These are phyloP conservation scores for Phytophthora niederhauseri DNA, from an alignment of 352 stramenopile genomes.

Conservation along the genomic window DNA sequence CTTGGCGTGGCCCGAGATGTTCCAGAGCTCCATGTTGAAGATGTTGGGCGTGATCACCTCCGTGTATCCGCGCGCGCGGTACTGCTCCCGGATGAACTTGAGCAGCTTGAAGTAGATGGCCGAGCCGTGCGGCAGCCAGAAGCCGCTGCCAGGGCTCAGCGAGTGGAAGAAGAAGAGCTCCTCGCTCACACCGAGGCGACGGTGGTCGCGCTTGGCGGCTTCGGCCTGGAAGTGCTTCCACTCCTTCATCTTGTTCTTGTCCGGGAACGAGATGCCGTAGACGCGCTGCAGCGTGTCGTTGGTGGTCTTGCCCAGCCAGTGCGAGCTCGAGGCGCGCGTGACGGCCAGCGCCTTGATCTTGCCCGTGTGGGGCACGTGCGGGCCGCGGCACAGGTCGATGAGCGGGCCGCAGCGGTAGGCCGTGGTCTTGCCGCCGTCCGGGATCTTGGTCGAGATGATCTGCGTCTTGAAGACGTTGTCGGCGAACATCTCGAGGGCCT, in stretches of 20 bases:
- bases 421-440: conserved; percentile 96
- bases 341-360: conserved; percentile 97
- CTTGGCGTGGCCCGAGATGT: conserved; percentile 95
- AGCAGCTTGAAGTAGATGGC: conserved; percentile 98
- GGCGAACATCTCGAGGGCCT: conserved; percentile 98
- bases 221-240: conserved; percentile 97
- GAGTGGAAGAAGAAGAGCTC: conserved; percentile 96
- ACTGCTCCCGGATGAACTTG: conserved; percentile 95
- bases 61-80: conserved; percentile 68
- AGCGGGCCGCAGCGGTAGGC: conserved; percentile 97
- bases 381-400: conserved; percentile 98
- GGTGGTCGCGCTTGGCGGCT: conserved; percentile 97
- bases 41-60: conserved; percentile 99
- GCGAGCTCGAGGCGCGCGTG: conserved; percentile 94
- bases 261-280: conserved; percentile 98
- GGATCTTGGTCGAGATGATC: conserved; percentile 97
- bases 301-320: conserved; percentile 98
- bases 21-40: conserved; percentile 98
- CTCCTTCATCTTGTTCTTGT: conserved; percentile 98
- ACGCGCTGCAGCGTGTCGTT: conserved; percentile 97
- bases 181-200: conserved; percentile 93
- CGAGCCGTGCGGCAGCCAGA: conserved; percentile 96
- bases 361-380: conserved; percentile 96
- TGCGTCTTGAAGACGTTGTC: conserved; percentile 99
- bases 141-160: conserved; percentile 94